Evolutionary conservation across 2,329 filamentous ascomycete genomes (phyloP), one percentile per base, ranked within the genome.

Genomic region (Torrubiellomyces zombiae): DNA sequence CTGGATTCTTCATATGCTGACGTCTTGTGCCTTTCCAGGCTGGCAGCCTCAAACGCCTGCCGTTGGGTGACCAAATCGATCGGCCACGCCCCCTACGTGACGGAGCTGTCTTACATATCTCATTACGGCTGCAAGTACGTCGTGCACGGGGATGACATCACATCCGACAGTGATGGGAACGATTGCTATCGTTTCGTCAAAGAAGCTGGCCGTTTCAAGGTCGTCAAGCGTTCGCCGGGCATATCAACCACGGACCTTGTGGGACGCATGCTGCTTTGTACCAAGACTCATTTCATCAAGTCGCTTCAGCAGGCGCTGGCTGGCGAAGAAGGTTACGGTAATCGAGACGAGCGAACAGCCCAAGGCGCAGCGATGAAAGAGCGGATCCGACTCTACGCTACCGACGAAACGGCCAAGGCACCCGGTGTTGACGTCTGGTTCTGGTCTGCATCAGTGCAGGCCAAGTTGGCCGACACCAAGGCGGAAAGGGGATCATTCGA

Each of bases 131-230:
- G 89, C 62, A 71, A 77, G 44, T 95, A 86, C 49, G 89, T 95
- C 20, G 86, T 93, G 2, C 86, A 95, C 51, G 86, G 86, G 32
- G 89, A 95, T 50, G 86, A 95, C 52, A 92, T 95, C 45, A 95
- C 89, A 3, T 92, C 83, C 0, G 89, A 98, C 53, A 80, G 78
- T 46, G 73, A 74, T 37, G 89, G 89, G 20, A 77, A 93, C 48
- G 89, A 98, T 56, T 95, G 86, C 57, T 98, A 98, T 56, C 79
- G 89, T 32, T 95, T 86, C 44, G 89, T 98, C 43, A 98, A 98
- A 56, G 75, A 79, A 20, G 89, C 86, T 2, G 76, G 77, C 9
- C 70, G 89, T 21, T 98, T 98, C 67, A 85, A 91, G 55, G 82
- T 98, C 11, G 89, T 98, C 22, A 93, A 92, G 58, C 70, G 89